Percentiles rank a stretch among this genome's conserved stretches.
Conservation (phyloP, 345 rosid species). For the Schrenkiella parvula region DNA sequence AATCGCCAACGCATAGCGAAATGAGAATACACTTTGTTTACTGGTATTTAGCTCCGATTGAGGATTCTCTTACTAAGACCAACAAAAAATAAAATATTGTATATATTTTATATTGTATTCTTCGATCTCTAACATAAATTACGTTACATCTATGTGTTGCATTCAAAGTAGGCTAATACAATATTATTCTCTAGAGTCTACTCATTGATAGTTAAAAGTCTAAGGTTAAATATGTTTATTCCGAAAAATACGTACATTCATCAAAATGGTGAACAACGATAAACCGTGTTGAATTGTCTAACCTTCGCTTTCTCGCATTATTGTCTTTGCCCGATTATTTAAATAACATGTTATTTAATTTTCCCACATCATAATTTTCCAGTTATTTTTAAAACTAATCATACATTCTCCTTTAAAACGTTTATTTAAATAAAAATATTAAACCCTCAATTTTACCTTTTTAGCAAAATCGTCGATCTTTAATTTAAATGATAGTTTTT, state of each 20-base stretch:
- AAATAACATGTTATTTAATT: neutral
- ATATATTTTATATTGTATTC: neutral
- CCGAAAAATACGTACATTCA: neutral
- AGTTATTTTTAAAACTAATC: neutral
- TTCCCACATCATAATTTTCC: neutral
- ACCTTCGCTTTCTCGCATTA: slow-evolving; percentile 21
- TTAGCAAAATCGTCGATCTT: neutral
- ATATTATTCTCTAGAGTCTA: slow-evolving; percentile 5
- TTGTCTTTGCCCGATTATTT: slow-evolving; percentile 6
- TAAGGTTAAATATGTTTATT: slow-evolving; percentile 5
- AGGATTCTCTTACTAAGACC: too few species aligned
- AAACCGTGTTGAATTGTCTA: slow-evolving; percentile 29
- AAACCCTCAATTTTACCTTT: neutral
- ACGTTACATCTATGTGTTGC: neutral
- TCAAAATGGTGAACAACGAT: slow-evolving; percentile 4
- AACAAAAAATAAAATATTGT: too few species aligned
- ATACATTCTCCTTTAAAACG: neutral
- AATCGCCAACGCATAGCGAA: neutral
- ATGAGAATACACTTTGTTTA: too few species aligned
- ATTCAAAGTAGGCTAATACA: slow-evolving; percentile 12
- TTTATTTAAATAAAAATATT: neutral
- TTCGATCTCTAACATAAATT: neutral
- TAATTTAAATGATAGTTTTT: neutral
- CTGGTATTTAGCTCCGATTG: too few species aligned
- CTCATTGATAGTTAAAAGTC: slow-evolving; percentile 3